phyloP scores from a whole-genome alignment of 805 yeast genomes.

The Middelhovenomyces tepae region DNA sequence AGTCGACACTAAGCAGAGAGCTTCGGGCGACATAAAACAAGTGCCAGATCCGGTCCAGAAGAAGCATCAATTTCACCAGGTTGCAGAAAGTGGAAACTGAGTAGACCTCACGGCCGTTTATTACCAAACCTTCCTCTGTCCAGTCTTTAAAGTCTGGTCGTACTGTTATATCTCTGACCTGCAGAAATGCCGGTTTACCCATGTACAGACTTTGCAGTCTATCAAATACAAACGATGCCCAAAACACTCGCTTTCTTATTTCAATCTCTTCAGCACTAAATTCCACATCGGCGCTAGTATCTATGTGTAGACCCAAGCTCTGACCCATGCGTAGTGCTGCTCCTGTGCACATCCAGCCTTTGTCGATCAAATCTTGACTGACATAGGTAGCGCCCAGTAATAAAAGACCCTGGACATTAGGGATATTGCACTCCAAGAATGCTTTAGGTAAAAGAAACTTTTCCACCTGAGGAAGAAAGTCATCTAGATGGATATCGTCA shows the following conservation, averaged over 20 bases:
- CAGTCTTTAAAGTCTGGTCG: constrained; percentile 6
- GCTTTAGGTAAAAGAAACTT: constrained; percentile 4
- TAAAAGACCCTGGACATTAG: constrained; percentile 6
- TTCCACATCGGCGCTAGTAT: background rate
- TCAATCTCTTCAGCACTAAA: constrained; percentile 6
- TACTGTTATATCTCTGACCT: constrained; percentile 5
- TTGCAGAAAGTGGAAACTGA: constrained; percentile 8
- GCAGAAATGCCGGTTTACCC: constrained; percentile 28
- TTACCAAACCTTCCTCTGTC: constrained; percentile 5
- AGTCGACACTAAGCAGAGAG: constrained; percentile 2
- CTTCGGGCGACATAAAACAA: constrained; percentile 6
- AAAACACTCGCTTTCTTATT: constrained; percentile 31
- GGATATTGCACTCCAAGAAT: constrained; percentile 5
- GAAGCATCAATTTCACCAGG: constrained; percentile 4
- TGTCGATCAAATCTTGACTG: constrained; percentile 7
- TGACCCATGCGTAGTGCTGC: constrained; percentile 9
- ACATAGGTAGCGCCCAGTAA: constrained; percentile 8
- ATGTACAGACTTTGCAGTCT: constrained; percentile 38
- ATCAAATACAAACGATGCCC: constrained; percentile 39
- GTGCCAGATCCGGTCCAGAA: constrained; percentile 6
- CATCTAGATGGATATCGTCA: constrained; percentile 5
- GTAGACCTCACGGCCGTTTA: constrained; percentile 2
- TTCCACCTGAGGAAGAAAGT: constrained; percentile 7
- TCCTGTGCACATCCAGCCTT: constrained; percentile 9
- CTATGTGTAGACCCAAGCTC: constrained; percentile 5